Conservation (phyloP, 176 grass and related monocot species). For the Musa itinerans region DNA sequence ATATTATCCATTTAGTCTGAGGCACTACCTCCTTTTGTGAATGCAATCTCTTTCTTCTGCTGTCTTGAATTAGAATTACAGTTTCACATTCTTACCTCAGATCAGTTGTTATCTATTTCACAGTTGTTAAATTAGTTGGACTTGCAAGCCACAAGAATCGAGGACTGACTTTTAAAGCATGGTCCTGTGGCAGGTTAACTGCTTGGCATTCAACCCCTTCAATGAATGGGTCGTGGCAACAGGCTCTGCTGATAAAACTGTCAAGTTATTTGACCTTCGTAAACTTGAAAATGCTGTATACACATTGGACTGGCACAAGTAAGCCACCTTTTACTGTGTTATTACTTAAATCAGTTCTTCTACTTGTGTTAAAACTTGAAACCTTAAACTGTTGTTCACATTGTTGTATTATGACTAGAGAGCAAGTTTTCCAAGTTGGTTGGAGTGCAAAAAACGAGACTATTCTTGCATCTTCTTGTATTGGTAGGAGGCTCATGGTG, state of each 20-base stretch:
- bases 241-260: slow-evolving; percentile 92
- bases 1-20: not conserved
- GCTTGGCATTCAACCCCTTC: slow-evolving; percentile 94
- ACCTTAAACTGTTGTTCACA: not conserved
- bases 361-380: not conserved
- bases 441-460: slow-evolving; percentile 99
- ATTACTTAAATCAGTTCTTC: slow-evolving; percentile 5
- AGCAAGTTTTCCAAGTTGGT: slow-evolving; percentile 98
- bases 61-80: not conserved
- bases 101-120: not conserved
- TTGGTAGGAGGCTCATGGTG: slow-evolving; percentile 91
- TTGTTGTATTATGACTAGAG: slow-evolving; percentile 35
- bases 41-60: not conserved
- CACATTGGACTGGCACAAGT: slow-evolving; percentile 93
- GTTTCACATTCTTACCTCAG: not conserved
- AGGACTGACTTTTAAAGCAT: slow-evolving; percentile 10
- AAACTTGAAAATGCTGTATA: slow-evolving; percentile 68
- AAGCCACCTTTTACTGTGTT: slow-evolving; percentile 13
- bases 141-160: slow-evolving; percentile 6
- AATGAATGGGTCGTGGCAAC: slow-evolving; percentile 99
- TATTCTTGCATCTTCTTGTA: slow-evolving; percentile 92
- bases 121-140: not conserved
- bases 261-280: slow-evolving; percentile 95
- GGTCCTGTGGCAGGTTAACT: slow-evolving; percentile 54
- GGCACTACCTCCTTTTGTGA: not conserved